These are phyloP conservation scores for Zygosaccharomyces rouxii DNA, from an alignment of 805 yeast species.

Conservation along the genomic window DNA sequence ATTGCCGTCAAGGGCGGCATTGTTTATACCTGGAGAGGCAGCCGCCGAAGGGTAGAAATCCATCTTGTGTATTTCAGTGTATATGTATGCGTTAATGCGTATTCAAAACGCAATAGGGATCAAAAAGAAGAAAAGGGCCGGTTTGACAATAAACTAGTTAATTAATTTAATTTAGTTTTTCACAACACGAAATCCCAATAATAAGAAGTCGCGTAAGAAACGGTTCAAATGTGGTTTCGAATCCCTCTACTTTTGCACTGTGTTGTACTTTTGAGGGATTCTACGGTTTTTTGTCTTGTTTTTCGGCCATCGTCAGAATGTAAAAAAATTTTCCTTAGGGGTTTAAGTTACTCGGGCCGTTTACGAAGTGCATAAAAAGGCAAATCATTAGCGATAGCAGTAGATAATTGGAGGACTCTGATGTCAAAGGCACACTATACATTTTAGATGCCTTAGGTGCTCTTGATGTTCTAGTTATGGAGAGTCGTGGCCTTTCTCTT, in stretches of 20 bases:
- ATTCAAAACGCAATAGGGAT: background rate
- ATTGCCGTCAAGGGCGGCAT: conserved; percentile 5
- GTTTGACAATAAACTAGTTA: too few relatives aligned
- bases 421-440: too few relatives aligned
- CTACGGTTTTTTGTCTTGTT: background rate
- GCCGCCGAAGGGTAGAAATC: conserved; percentile 8
- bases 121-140: background rate
- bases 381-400: too few relatives aligned
- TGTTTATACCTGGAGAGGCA: conserved; percentile 5
- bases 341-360: background rate
- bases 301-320: conserved; percentile 3
- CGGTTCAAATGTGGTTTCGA: background rate
- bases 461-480: too few relatives aligned
- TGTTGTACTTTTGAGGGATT: conserved; percentile 6
- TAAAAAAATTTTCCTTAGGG: conserved; percentile 5
- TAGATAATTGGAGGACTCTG: too few relatives aligned
- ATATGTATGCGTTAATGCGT: background rate
- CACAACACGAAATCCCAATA: background rate
- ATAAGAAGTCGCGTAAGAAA: conserved; percentile 4
- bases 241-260: conserved; percentile 1
- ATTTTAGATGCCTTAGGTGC: too few relatives aligned
- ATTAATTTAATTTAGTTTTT: too few relatives aligned
- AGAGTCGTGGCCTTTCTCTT: too few relatives aligned
- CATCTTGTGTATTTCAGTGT: background rate
- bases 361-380: too few relatives aligned